phyloP scores from a whole-genome alignment of 805 yeast species.

The Sungouiozyma intestinalis region DNA sequence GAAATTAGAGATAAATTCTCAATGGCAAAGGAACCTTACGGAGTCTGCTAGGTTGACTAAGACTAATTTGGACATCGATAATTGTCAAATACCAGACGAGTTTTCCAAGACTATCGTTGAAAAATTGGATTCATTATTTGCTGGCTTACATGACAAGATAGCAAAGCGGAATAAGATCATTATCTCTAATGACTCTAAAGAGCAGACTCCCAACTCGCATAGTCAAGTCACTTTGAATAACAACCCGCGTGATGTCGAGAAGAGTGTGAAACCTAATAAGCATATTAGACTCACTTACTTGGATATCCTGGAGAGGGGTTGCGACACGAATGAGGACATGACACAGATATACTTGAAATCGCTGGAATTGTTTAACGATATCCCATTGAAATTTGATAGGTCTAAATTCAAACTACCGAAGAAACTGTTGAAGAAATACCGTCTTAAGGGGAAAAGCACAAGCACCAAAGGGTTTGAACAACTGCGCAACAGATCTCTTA shows the following conservation, averaged over 20 bases:
- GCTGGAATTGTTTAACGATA: constrained; percentile 22
- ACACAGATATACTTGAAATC: constrained; percentile 24
- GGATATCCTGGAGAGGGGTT: constrained; percentile 22
- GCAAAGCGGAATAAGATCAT: constrained; percentile 17
- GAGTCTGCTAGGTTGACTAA: constrained; percentile 10
- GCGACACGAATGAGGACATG: constrained; percentile 26
- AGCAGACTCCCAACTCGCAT: not conserved
- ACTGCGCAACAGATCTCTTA: constrained; percentile 9
- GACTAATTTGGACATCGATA: constrained; percentile 18
- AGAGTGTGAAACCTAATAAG: constrained; percentile 7
- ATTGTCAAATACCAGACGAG: constrained; percentile 13
- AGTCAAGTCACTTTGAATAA: not conserved
- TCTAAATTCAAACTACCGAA: constrained; percentile 19
- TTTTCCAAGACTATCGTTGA: constrained; percentile 12
- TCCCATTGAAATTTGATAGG: constrained; percentile 18
- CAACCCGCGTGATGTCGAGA: not conserved
- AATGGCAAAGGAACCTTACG: constrained; percentile 19
- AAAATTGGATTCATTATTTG: constrained; percentile 22
- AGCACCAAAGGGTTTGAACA: constrained; percentile 2
- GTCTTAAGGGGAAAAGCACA: constrained; percentile 5
- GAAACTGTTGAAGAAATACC: constrained; percentile 15
- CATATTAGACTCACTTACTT: constrained; percentile 15
- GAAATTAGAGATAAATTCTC: constrained; percentile 18
- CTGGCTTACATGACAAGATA: constrained; percentile 17
- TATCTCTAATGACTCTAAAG: not conserved